Evolutionary conservation across 148 eudicot genomes (phyloP).

Genomic region (Amaranthus palmeri): DNA sequence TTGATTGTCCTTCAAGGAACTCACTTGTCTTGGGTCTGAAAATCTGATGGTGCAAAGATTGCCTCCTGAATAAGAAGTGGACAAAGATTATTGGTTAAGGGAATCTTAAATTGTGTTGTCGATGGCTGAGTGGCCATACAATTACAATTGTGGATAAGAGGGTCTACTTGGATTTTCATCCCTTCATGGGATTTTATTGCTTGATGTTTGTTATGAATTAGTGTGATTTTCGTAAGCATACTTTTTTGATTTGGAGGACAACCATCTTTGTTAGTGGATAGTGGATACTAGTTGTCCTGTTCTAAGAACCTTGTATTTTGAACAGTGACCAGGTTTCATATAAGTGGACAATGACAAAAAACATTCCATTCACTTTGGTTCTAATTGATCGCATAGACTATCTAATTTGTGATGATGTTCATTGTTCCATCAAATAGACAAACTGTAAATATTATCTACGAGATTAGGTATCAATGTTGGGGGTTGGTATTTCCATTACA

Average conservation of each 20-base stretch:
- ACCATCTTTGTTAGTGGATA: not conserved
- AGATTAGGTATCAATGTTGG: no score
- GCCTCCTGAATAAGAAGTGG: not conserved
- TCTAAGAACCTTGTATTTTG: not conserved
- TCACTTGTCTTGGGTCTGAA: conserved; percentile 3
- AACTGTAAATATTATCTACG: no score
- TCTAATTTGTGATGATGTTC: no score
- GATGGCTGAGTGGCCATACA: not conserved
- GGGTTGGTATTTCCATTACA: no score
- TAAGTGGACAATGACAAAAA: no score
- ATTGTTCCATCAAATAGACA: no score
- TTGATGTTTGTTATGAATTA: not conserved
- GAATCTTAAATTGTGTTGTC: not conserved
- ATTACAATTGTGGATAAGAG: not conserved
- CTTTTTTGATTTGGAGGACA: not conserved
- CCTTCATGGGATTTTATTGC: not conserved
- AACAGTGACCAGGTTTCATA: not conserved
- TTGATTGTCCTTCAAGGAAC: not conserved
- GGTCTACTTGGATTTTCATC: not conserved
- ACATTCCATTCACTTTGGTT: not conserved
- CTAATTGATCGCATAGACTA: no score
- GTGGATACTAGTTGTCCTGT: not conserved
- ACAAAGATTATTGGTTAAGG: not conserved
- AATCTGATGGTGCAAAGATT: not conserved
- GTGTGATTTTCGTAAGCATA: conserved; percentile 1